Conservation (phyloP, 2,329 filamentous ascomycete species). For the Apiospora malaysiana region DNA sequence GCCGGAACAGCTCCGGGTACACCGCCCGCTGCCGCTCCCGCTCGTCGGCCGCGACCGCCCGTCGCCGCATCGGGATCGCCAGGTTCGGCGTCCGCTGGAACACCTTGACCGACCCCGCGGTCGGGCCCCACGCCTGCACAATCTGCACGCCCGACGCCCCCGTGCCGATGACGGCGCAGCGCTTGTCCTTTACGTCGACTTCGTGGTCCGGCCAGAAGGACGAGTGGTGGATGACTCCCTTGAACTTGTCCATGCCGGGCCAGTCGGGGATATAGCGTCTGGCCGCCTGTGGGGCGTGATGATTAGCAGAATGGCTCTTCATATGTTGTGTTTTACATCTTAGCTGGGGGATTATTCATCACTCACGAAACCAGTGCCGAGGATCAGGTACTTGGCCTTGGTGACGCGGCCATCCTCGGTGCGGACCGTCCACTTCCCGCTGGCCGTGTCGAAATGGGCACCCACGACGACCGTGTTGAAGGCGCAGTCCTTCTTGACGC, state of each 20-base stretch:
- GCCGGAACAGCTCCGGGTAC: conserved; percentile 57
- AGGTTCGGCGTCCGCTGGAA: conserved; percentile 72
- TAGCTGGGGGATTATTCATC: too few relatives aligned
- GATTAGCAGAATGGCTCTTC: neutral
- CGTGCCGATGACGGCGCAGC: conserved; percentile 65
- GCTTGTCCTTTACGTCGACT: conserved; percentile 60
- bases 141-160: conserved; percentile 69
- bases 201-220: conserved; percentile 63
- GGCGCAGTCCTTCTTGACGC: conserved; percentile 49
- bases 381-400: conserved; percentile 52
- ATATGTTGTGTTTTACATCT: too few relatives aligned
- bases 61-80: conserved; percentile 63
- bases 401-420: conserved; percentile 47
- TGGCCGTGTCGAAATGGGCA: conserved; percentile 45
- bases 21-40: conserved; percentile 49
- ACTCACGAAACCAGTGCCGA: conserved; percentile 57
- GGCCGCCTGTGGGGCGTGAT: neutral
- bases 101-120: conserved; percentile 57
- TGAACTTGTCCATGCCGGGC: conserved; percentile 59
- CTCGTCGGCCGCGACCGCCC: conserved; percentile 47
- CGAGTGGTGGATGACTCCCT: conserved; percentile 62
- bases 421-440: conserved; percentile 49
- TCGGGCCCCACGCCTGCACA: conserved; percentile 61
- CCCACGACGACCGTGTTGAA: conserved; percentile 51
- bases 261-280: conserved; percentile 39